A percentile compares a stretch with the other conserved stretches of the same genome.
phyloP scores from a whole-genome alignment of 176 grass and related monocot genomes.

The Avena sativa region DNA sequence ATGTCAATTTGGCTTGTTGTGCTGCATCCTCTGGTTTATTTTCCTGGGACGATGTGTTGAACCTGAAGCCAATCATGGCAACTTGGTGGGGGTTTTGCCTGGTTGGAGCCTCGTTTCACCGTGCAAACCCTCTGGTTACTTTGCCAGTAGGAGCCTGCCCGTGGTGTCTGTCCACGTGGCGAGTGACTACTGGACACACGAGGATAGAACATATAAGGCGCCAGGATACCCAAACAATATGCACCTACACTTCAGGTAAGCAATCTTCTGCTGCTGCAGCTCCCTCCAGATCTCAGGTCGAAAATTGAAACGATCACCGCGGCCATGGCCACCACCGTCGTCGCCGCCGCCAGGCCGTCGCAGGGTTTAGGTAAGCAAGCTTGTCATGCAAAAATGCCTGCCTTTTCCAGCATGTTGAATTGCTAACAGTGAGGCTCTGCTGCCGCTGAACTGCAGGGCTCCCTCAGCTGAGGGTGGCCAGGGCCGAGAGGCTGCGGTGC shows the following conservation, averaged over 20 bases:
- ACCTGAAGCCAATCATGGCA: background rate
- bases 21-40: background rate
- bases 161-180: slow-evolving; percentile 47
- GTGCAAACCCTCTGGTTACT: background rate
- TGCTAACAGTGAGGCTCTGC: background rate
- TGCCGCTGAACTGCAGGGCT: slow-evolving; percentile 43
- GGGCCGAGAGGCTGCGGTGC: slow-evolving; percentile 63
- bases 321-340: slow-evolving; percentile 30
- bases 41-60: background rate
- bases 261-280: slow-evolving; percentile 28
- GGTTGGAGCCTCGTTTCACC: background rate
- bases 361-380: slow-evolving; percentile 45
- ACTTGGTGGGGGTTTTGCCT: background rate
- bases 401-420: background rate
- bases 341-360: slow-evolving; percentile 38
- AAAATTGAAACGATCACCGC: slow-evolving; percentile 64
- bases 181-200: background rate
- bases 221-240: slow-evolving; percentile 31
- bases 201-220: slow-evolving; percentile 46
- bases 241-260: slow-evolving; percentile 43
- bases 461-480: slow-evolving; percentile 55
- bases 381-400: background rate
- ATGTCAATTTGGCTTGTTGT: background rate
- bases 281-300: background rate
- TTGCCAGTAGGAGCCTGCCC: background rate